Evolutionary conservation across 108 stramenopile species (phyloP), one percentile per base, ranked within the genome.

Genomic region (Schizochytrium sp.): DNA sequence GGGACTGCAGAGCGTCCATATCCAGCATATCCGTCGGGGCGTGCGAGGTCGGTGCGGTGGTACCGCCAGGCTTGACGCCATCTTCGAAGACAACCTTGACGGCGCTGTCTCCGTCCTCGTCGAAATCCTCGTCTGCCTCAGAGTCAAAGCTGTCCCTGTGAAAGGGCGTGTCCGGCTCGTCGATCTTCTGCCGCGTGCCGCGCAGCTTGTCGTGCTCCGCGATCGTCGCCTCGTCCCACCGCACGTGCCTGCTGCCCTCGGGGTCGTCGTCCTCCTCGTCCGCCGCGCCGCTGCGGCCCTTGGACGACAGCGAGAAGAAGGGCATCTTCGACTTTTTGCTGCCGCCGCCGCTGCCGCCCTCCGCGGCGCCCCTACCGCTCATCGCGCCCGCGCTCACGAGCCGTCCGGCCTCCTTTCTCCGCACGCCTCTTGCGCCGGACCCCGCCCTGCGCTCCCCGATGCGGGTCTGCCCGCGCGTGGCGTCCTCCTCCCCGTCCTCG

Each of bases 141-240:
- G 69, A 59, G 51, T 89, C 88, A 29, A 60, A 69, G 23, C 59
- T 69, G 71, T 72, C 88, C 16, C 47, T 45, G 57, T 89, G 51
- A 29, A 71, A 88, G 25, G 90, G 90, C 28, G 90, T 91, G 44
- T 89, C 87, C 12, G 90, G 88, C 72, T 91, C 90, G 53, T 89
- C 89, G 87, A 91, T 91, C 83, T 92, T 93, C 87, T 92, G 91
- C 21, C 93, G 90, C 43, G 93, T 93, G 14, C 93, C 93, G 6
- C 93, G 57, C 4, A 92, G 88, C 76, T 92, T 93, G 87, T 93
- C 92, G 87, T 93, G 93, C 89, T 93, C 93, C 2, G 91, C 90
- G 41, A 93, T 92, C 34, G 92, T 91, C 25, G 34, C 87, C 71
- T 93, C 93, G 43, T 93, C 93, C 92, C 92, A 93, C 4, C 45